phyloP scores from a whole-genome alignment of 805 yeast species.

The Saturnispora hagleri region DNA sequence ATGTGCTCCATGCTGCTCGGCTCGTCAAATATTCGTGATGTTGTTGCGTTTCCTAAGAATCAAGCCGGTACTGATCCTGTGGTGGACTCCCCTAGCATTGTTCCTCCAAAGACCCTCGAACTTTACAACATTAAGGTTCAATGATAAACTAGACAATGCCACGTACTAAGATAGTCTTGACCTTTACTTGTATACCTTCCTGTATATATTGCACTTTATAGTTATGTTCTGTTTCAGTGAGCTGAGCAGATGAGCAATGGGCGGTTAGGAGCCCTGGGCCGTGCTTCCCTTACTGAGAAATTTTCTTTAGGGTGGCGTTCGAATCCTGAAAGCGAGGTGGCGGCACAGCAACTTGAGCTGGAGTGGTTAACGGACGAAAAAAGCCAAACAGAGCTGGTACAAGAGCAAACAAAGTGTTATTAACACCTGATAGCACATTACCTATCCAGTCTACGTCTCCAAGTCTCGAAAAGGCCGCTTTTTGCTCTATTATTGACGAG shows the following conservation, averaged over 20 bases:
- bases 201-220: not conserved
- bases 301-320: slow-evolving; percentile 2
- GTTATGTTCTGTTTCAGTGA: not conserved
- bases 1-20: slow-evolving; percentile 87
- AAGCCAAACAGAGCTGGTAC: not conserved
- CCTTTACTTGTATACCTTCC: not conserved
- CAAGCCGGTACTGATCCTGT: slow-evolving; percentile 82
- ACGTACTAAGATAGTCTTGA: no score
- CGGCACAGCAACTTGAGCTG: not conserved
- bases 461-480: not conserved
- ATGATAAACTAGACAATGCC: not conserved
- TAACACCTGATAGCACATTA: not conserved
- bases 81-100: slow-evolving; percentile 75
- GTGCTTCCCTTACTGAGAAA: not conserved
- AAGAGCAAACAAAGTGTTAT: not conserved
- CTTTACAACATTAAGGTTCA: slow-evolving; percentile 39
- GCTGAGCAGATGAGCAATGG: slow-evolving; percentile 7
- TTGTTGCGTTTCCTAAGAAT: slow-evolving; percentile 92
- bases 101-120: slow-evolving; percentile 39
- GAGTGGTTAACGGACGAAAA: not conserved
- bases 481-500: not conserved
- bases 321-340: slow-evolving; percentile 4
- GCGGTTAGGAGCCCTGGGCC: slow-evolving; percentile 5
- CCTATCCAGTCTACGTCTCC: not conserved
- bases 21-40: slow-evolving; percentile 73